Evolutionary conservation across 164 flowering plant species (phyloP).

Genomic region (Nelumbo lutea): DNA sequence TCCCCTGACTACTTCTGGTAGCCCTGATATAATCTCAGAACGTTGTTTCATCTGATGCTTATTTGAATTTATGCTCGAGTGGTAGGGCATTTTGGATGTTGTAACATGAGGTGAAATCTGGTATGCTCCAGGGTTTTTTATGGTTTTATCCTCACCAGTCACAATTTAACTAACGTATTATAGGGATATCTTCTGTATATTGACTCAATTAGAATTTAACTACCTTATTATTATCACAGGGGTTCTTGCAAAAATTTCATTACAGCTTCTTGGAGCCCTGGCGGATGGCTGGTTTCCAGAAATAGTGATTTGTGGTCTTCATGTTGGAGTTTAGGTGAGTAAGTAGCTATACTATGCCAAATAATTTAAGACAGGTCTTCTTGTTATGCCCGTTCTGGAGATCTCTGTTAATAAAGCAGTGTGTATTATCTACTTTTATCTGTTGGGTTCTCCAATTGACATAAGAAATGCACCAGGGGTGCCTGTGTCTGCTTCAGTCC

Average conservation of each 20-base stretch:
- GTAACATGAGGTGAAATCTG: neutral
- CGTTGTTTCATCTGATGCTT: too few relatives aligned
- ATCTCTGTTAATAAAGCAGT: conserved; percentile 25
- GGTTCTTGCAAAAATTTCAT: neutral
- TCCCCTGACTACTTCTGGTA: too few relatives aligned
- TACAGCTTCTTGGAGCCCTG: conserved; percentile 12
- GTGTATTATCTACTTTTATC: conserved; percentile 1
- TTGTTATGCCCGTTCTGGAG: conserved; percentile 14
- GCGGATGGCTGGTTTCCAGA: conserved; percentile 2
- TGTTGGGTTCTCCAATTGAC: conserved; percentile 34
- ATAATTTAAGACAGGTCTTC: conserved; percentile 11
- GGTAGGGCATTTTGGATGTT: neutral
- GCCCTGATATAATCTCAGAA: too few relatives aligned
- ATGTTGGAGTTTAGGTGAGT: conserved; percentile 39
- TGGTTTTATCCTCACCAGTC: too few relatives aligned
- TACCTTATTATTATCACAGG: neutral
- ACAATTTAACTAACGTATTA: neutral
- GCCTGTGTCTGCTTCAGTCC: conserved; percentile 57
- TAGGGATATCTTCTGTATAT: neutral
- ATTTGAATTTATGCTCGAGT: too few relatives aligned
- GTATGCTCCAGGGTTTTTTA: too few relatives aligned
- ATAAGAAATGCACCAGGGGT: conserved; percentile 89
- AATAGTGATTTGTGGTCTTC: conserved; percentile 10
- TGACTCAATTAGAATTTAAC: neutral
- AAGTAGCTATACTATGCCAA: conserved; percentile 14